phyloP scores from a whole-genome alignment of 2,329 filamentous ascomycete species.

The Aspergillus floridensis region DNA sequence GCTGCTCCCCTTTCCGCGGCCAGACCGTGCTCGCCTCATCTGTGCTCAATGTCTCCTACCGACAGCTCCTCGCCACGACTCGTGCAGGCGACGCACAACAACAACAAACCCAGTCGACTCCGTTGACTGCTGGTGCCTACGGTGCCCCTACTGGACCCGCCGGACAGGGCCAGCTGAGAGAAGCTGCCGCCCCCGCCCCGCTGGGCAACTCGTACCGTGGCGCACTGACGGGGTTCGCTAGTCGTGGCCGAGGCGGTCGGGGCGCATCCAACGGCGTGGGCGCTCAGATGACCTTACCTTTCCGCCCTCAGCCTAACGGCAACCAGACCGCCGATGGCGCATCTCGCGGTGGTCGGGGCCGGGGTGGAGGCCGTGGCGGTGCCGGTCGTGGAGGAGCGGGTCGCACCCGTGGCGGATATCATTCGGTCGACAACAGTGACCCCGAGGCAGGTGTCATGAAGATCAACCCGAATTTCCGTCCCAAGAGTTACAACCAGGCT shows the following conservation, averaged over 20 bases:
- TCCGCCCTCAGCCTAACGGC: conserved; percentile 31
- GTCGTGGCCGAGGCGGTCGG: conserved; percentile 33
- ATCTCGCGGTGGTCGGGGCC: conserved; percentile 33
- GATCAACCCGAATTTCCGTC: conserved; percentile 57
- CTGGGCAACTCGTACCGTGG: conserved; percentile 59
- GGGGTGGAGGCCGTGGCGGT: conserved; percentile 11
- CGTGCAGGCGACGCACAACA: conserved; percentile 46
- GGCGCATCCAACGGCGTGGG: conserved; percentile 27
- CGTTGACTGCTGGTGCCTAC: conserved; percentile 56
- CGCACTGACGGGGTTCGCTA: conserved; percentile 51
- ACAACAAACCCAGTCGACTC: conserved; percentile 57
- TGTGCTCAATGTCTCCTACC: conserved; percentile 81
- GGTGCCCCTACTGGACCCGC: conserved; percentile 57
- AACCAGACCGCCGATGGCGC: conserved; percentile 21
- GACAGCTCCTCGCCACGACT: conserved; percentile 67
- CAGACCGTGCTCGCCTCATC: conserved; percentile 86
- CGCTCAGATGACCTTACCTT: conserved; percentile 27
- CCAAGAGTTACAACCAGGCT: conserved; percentile 53
- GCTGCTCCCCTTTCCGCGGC: conserved; percentile 89
- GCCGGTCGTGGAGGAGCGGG: conserved; percentile 31
- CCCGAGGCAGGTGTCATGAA: conserved; percentile 53
- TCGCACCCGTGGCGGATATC: conserved; percentile 37
- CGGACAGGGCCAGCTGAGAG: conserved; percentile 59
- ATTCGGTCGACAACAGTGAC: conserved; percentile 48
- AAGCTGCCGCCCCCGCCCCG: conserved; percentile 57